Evolutionary conservation across 768 basidiomycete genomes (phyloP), one percentile per base, ranked within the genome.

Genomic region (Rhizopogon sp.): DNA sequence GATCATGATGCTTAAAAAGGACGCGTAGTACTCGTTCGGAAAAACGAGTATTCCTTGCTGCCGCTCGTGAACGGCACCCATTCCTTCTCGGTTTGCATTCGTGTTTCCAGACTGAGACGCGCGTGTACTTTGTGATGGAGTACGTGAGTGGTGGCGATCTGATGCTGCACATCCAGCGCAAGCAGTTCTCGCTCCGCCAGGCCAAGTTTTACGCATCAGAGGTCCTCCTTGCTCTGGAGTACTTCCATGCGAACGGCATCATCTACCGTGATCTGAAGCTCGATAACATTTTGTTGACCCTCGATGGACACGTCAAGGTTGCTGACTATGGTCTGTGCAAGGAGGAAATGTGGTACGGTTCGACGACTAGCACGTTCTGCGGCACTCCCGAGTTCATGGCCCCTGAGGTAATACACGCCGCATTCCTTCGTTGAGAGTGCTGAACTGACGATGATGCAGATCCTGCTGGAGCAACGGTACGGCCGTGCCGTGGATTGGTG

Each of bases 311-410:
- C 66, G 91, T 99, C 63, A 98, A 98, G 72, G 94, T 99, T 13
- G 97, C 94, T 51, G 97, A 98, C 77, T 99, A 98, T 70, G 97
- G 97, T 72, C 77, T 99, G 43, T 99, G 97, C 74, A 99, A 99
- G 70, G 97, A 98, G 67, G 93, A 98, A 17, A 98, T 99, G 96
- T 95, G 92, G 91, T 84, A 80, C 61, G 94, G 94, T 14, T 84
- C 87, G 64, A 98, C 95, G 20, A 99, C 97, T 3, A 93, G 92
- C 70, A 99, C 97, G 3, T 99, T 99, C 74, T 99, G 97, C 73
- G 97, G 97, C 51, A 99, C 97, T 16, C 97, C 97, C 0, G 97
- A 99, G 70, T 98, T 98, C 72, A 98, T 99, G 97, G 97, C 97
- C 20, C 97, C 97, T 3, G 97, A 99, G 81, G 96, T 95, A 56